phyloP scores from a whole-genome alignment of 352 stramenopile genomes.

The Paralagenidium karlingii region DNA sequence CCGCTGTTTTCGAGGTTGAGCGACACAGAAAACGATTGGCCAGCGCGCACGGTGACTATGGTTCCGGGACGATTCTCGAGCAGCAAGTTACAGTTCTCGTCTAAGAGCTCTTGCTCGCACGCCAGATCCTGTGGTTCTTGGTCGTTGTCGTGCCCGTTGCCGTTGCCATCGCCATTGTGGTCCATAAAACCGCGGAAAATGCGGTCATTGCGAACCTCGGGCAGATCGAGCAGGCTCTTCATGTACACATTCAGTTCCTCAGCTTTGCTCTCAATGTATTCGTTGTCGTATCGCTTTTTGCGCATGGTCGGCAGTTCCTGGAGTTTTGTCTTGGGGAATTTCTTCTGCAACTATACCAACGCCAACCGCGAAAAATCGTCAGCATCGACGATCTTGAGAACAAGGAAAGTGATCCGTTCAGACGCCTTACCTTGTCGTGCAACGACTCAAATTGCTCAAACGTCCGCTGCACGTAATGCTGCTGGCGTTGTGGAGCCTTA shows the following conservation, averaged over 20 bases:
- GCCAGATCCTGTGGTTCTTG: constrained; percentile 14
- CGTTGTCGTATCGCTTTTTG: constrained; percentile 57
- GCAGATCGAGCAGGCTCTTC: constrained; percentile 26
- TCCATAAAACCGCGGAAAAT: constrained; percentile 49
- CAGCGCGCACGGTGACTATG: constrained; percentile 45
- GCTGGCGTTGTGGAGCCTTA: no score
- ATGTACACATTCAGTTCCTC: constrained; percentile 50
- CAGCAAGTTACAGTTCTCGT: no score
- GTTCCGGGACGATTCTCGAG: constrained; percentile 42
- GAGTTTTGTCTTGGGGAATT: constrained; percentile 55
- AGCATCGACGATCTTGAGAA: no score
- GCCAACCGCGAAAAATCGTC: no score
- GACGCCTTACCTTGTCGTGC: constrained; percentile 23
- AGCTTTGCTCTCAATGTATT: constrained; percentile 64
- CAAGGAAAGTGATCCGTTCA: background rate
- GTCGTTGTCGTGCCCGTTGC: constrained; percentile 20
- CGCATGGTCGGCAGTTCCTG: constrained; percentile 47
- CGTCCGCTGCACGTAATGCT: constrained; percentile 42
- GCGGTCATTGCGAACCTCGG: constrained; percentile 38
- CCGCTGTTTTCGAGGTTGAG: constrained; percentile 21
- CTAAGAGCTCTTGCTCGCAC: background rate
- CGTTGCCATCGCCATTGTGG: constrained; percentile 32
- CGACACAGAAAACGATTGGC: constrained; percentile 57
- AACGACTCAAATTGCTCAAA: constrained; percentile 52
- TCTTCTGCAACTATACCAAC: constrained; percentile 40